Evolutionary conservation across 169 alveolate species (phyloP).

Genomic region (Cyclospora cayetanensis): DNA sequence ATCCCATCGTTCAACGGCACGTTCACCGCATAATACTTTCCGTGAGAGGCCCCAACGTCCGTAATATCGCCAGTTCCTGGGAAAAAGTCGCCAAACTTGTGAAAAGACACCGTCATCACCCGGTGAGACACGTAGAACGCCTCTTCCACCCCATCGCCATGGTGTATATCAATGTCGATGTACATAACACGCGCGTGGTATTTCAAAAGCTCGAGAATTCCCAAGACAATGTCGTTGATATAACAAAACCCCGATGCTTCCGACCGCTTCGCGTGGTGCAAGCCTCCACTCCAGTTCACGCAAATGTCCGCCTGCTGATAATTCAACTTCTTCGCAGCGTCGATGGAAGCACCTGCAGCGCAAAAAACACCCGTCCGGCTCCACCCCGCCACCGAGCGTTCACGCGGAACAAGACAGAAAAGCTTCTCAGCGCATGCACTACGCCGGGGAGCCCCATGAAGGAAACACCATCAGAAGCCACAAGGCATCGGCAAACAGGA

Average conservation of each 20-base stretch:
- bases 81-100: constrained; percentile 98
- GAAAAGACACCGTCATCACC: constrained; percentile 98
- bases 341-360: constrained; percentile 93
- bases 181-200: constrained; percentile 98
- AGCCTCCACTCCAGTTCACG: constrained; percentile 99
- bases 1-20: constrained; percentile 99
- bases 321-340: constrained; percentile 95
- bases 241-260: constrained; percentile 99
- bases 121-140: constrained; percentile 96
- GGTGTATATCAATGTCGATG: constrained; percentile 98
- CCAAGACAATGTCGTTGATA: constrained; percentile 98
- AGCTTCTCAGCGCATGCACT: too few species aligned
- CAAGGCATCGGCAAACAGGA: too few species aligned
- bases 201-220: constrained; percentile 96
- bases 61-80: constrained; percentile 99
- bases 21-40: constrained; percentile 96
- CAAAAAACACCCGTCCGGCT: too few species aligned
- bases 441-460: too few species aligned
- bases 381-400: too few species aligned
- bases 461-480: too few species aligned
- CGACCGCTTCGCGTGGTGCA: constrained; percentile 97
- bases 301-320: constrained; percentile 95
- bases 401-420: too few species aligned
- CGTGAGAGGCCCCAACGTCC: constrained; percentile 94
- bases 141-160: constrained; percentile 99